A percentile compares a stretch with the other conserved stretches of the same genome.
phyloP scores from a whole-genome alignment of 371 early-diverging fungal genomes.

The Syncephalastrum racemosum region DNA sequence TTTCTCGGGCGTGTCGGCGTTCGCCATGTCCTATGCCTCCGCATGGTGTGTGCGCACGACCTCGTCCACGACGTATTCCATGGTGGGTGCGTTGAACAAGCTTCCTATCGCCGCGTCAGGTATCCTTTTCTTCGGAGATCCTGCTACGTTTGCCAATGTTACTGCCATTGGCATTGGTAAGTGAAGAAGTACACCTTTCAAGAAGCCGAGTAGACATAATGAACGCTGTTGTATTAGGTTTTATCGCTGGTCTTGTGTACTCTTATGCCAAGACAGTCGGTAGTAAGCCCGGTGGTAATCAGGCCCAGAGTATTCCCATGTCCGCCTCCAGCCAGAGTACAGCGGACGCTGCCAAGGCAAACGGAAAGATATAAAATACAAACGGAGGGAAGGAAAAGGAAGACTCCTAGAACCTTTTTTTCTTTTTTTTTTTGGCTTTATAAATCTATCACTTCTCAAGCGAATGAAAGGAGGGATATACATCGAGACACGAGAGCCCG shows the following conservation, averaged over 20 bases:
- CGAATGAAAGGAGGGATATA: too few species aligned
- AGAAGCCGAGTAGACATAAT: neutral
- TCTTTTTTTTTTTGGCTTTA: too few species aligned
- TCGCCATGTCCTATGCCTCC: constrained; percentile 90
- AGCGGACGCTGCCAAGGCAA: constrained; percentile 33
- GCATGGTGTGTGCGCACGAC: constrained; percentile 96
- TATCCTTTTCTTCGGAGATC: constrained; percentile 91
- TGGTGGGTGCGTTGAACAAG: constrained; percentile 99
- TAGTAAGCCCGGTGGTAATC: constrained; percentile 32
- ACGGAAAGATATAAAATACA: constrained; percentile 22
- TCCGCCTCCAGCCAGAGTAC: constrained; percentile 35
- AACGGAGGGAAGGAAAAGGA: neutral
- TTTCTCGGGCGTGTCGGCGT: constrained; percentile 86
- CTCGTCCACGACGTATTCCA: constrained; percentile 95
- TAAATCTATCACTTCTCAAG: too few species aligned
- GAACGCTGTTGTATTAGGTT: constrained; percentile 47
- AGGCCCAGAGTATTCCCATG: constrained; percentile 41
- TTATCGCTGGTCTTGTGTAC: constrained; percentile 82
- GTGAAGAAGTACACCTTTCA: constrained; percentile 1
- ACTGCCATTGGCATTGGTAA: constrained; percentile 74
- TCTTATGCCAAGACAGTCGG: constrained; percentile 63
- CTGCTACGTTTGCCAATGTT: constrained; percentile 78
- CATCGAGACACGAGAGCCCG: too few species aligned
- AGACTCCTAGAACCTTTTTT: too few species aligned
- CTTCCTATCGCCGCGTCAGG: constrained; percentile 95